Base-by-base conservation (phyloP, 257 asterid genomes). In the Capsicum baccatum region DNA sequence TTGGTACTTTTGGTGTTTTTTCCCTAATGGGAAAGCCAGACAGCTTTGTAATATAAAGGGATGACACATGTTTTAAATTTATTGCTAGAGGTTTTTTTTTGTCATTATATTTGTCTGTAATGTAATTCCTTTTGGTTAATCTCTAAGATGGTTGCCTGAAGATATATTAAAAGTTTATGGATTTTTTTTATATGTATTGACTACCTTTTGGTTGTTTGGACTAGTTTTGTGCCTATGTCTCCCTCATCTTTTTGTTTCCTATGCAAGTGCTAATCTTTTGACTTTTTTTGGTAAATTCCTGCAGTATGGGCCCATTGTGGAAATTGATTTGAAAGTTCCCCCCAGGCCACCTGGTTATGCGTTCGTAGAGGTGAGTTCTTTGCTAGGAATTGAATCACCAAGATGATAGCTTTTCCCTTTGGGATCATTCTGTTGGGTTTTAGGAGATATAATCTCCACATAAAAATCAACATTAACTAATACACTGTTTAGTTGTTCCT, bases 331-430 rank as follows among this genome's bases (percentile, higher is more conserved):
- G 95, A 94, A 94, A 87, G 90, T 92, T 39, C 98, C 97, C 48
- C 93, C 97, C n/a, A 91, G 95, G 64, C 97, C 97, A 62, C 98
- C 98, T 84, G 97, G 95, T 79, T 94, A 91, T 89, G 97, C 95
- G 17, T 94, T 94, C 86, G 97, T 94, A 21, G 97, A 94, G 98
- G 98, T 94, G 88, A 84, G 93, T 52, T 47, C 71, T 64, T 57
- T 74, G 58, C 15, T 83, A 66, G 37, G 19, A 67, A 13, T 50
- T 83, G 15, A 54, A 76, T 76, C 26, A 52, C 35, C 9, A 13
- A 59, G 67, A 48, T 74, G 33, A 26, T 39, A 37, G 56, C 21
- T 59, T 68, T 58, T 21, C 11, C 79, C 14, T 69, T 69, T 0
- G 8, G 55, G 8, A 39, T 16, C 78, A 16, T 16, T 69, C 33